A percentile compares a stretch with the other conserved stretches of the same genome.
These are phyloP conservation scores for Phaseolus lunatus DNA, from an alignment of 306 rosid species.

Conservation along the genomic window DNA sequence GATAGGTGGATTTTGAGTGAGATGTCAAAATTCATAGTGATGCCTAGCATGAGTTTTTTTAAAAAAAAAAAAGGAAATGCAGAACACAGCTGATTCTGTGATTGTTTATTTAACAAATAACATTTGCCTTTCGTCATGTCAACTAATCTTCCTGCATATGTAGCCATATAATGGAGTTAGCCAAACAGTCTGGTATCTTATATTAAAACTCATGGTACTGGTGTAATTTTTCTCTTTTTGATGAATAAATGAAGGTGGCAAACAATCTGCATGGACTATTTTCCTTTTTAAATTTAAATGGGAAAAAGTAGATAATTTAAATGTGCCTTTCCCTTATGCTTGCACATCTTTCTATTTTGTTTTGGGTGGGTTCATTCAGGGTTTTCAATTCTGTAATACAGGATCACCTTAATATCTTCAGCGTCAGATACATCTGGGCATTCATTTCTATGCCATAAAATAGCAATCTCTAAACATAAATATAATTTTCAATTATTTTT, in stretches of 20 bases:
- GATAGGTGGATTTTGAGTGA: no score
- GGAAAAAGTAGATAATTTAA: conserved; percentile 6
- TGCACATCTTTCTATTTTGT: conserved; percentile 13
- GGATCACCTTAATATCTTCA: conserved; percentile 21
- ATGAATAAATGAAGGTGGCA: conserved; percentile 16
- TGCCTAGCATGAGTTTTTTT: no score
- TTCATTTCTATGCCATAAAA: conserved; percentile 5
- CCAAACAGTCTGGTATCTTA: neutral
- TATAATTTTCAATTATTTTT: neutral
- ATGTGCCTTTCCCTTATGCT: neutral
- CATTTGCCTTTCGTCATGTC: conserved; percentile 7
- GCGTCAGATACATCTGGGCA: conserved; percentile 22
- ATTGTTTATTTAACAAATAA: conserved; percentile 24
- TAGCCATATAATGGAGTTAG: neutral
- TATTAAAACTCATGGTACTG: neutral
- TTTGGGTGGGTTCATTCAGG: conserved; percentile 2
- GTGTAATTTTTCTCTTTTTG: conserved; percentile 10
- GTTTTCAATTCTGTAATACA: conserved; percentile 12
- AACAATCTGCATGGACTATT: conserved; percentile 31
- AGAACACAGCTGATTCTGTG: conserved; percentile 16
- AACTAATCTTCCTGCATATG: conserved; percentile 29
- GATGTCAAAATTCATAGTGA: no score
- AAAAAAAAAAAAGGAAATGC: no score
- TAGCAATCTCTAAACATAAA: neutral
- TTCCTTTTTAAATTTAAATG: neutral